These are phyloP conservation scores for Candida silvicultrix DNA, from an alignment of 805 yeast genomes.

Conservation along the genomic window DNA sequence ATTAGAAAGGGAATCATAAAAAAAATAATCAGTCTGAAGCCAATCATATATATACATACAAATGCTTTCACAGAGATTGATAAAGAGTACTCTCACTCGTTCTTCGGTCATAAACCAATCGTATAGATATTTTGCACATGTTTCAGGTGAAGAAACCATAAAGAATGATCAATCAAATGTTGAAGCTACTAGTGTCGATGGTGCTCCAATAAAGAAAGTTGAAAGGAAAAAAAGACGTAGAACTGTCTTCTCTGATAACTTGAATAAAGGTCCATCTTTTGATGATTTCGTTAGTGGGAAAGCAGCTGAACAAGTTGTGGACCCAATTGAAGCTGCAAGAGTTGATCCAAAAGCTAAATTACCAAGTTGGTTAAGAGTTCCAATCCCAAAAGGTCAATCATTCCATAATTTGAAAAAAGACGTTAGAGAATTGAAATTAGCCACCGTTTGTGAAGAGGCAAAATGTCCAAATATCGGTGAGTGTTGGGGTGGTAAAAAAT, in stretches of 20 bases:
- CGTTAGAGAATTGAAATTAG: slow-evolving; percentile 77
- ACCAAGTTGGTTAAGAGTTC: slow-evolving; percentile 92
- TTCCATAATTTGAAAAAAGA: slow-evolving; percentile 79
- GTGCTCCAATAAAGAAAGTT: neutral
- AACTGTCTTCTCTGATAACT: slow-evolving; percentile 59
- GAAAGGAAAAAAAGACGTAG: slow-evolving; percentile 36
- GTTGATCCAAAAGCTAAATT: slow-evolving; percentile 63
- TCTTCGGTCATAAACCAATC: neutral
- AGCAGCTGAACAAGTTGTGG: slow-evolving; percentile 58
- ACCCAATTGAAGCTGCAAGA: slow-evolving; percentile 74
- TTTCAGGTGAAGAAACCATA: neutral
- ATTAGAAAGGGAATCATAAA: no score
- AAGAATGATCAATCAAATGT: neutral
- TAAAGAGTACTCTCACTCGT: neutral
- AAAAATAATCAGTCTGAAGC: no score
- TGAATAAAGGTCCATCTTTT: slow-evolving; percentile 86
- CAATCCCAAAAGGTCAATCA: slow-evolving; percentile 91
- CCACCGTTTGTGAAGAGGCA: slow-evolving; percentile 98
- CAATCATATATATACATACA: neutral
- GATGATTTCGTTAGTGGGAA: slow-evolving; percentile 84
- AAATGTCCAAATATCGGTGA: slow-evolving; percentile 99
- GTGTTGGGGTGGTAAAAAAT: slow-evolving; percentile 95
- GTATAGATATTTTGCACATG: neutral
- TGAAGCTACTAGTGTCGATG: neutral
- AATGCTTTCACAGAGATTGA: neutral